Base-by-base conservation (phyloP, 805 yeast species). In the Candida argentea region DNA sequence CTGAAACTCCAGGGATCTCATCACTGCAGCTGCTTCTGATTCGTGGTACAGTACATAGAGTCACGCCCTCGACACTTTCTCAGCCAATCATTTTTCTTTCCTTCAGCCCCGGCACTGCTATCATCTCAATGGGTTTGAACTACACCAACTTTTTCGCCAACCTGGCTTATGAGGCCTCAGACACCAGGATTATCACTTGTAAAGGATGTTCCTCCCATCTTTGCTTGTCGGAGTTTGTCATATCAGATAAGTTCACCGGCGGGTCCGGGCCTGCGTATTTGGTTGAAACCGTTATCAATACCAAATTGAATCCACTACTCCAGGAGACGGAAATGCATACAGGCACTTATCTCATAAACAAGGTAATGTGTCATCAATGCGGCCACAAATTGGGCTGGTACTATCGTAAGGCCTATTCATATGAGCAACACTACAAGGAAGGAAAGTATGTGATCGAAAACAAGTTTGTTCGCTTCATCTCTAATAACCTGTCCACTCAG, bases 371-470 rank as follows among this genome's bases (percentile, higher is more conserved):
- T 36, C 59, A 50, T 34, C 68, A 61, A 36, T 61, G 68, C 34
- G 29, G 35, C 26, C 42, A 38, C 7, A 36, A 34, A 12, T 38
- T 61, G 24, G 68, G 68, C 9, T 61, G 68, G 68, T 50, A 40
- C 30, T 61, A 61, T 37, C 50, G 50, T 36, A 61, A 61, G 33
- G 43, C 64, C 8, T 60, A 38, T 35, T 43, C 45, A 27, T 49
- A 47, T 30, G 39, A 49, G 22, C 65, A 61, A 35, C 38, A 46
- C 13, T 61, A 61, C 37, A 61, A 61, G 34, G 68, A 61, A 40
- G 65, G 66, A 24, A 61, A 61, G 41, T 61, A 44, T 38, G 68
- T 61, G 26, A 58, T 61, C 38, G 68, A 61, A 40, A 44, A 49
- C 21, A 45, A 48, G 24, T 61, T 33, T 39, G 47, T 61, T 11